phyloP scores from a whole-genome alignment of 805 yeast genomes.

The Candida nanaspora region DNA sequence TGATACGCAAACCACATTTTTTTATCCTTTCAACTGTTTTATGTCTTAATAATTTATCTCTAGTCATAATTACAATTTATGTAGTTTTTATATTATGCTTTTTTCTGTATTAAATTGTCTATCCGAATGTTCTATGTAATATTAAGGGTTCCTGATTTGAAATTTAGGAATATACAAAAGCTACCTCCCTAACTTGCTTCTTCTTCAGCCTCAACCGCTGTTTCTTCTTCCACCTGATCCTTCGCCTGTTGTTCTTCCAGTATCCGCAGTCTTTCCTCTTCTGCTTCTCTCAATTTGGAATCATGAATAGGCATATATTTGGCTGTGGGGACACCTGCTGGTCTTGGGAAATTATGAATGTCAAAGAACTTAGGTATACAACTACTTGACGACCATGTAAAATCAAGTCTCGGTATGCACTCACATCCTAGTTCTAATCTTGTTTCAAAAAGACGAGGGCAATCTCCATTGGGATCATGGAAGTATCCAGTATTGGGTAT shows the following conservation, averaged over 20 bases:
- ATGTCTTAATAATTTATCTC: too few relatives aligned
- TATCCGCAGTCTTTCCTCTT: constrained; percentile 3
- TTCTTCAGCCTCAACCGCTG: not conserved
- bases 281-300: constrained; percentile 8
- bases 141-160: too few relatives aligned
- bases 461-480: constrained; percentile 75
- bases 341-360: constrained; percentile 20
- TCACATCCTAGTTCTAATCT: constrained; percentile 58
- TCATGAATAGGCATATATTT: constrained; percentile 23
- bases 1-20: too few relatives aligned
- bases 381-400: constrained; percentile 69
- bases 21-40: too few relatives aligned
- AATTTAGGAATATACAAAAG: too few relatives aligned
- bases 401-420: constrained; percentile 66
- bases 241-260: constrained; percentile 3
- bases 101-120: too few relatives aligned
- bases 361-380: constrained; percentile 62
- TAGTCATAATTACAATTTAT: too few relatives aligned
- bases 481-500: constrained; percentile 81
- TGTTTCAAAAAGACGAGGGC: constrained; percentile 63
- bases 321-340: constrained; percentile 17
- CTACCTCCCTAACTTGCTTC: too few relatives aligned
- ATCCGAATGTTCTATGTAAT: too few relatives aligned
- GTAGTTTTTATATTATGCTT: too few relatives aligned
- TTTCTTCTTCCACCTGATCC: constrained; percentile 1